phyloP scores from a whole-genome alignment of 345 rosid species.

The Gossypium stocksii region DNA sequence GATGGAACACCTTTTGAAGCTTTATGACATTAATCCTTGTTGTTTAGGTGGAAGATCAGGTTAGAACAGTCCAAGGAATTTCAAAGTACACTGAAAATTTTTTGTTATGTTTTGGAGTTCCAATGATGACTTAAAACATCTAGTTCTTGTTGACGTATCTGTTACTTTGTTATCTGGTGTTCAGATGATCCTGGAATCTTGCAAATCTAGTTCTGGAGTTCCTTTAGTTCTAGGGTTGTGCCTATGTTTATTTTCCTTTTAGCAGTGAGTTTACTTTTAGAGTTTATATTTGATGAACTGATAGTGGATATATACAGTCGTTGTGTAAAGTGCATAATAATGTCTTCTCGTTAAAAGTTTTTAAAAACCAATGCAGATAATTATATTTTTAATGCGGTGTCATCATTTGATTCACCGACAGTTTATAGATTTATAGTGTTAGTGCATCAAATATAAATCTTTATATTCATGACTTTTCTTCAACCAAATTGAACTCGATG shows the following conservation, averaged over 20 bases:
- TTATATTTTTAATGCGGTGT: neutral
- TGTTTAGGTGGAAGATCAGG: neutral
- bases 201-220: neutral
- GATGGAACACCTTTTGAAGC: neutral
- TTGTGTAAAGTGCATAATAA: neutral
- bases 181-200: neutral
- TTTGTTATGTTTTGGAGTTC: neutral
- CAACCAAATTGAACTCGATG: slow-evolving; percentile 2
- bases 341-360: neutral
- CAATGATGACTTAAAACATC: neutral
- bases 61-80: neutral
- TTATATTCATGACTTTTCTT: neutral
- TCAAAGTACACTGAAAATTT: neutral
- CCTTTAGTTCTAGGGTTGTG: neutral
- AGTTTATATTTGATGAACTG: neutral
- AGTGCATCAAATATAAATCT: neutral
- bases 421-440: neutral
- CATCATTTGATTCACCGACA: neutral
- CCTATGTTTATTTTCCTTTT: neutral
- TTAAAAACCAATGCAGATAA: neutral
- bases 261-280: neutral
- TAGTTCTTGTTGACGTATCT: neutral
- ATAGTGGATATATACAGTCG: neutral
- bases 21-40: neutral
- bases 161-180: neutral